Conservation (phyloP, 257 asterid species). For the Mentha longifolia region DNA sequence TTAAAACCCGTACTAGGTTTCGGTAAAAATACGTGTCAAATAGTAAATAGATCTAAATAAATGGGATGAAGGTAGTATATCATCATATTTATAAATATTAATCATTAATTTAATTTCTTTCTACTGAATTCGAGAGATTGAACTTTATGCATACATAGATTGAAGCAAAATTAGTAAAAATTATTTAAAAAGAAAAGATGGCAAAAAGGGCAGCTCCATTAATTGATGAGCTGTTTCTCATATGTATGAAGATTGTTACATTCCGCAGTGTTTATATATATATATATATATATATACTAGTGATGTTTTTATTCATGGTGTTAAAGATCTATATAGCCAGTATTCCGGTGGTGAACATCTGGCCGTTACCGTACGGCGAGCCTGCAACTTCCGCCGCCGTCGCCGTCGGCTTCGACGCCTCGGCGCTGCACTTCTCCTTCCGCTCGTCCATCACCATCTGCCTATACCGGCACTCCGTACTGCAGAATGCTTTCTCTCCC, state of each 20-base stretch:
- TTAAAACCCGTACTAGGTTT: no score
- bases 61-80: no score
- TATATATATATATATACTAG: slow-evolving; percentile 6
- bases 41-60: no score
- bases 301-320: slow-evolving; percentile 11
- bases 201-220: slow-evolving; percentile 35
- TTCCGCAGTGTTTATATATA: slow-evolving; percentile 16
- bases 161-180: slow-evolving; percentile 19
- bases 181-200: not conserved
- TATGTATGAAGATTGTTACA: slow-evolving; percentile 17
- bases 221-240: slow-evolving; percentile 35
- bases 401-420: slow-evolving; percentile 46
- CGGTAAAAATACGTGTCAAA: no score
- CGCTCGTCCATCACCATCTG: slow-evolving; percentile 71
- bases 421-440: slow-evolving; percentile 59
- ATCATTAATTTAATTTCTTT: no score
- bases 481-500: slow-evolving; percentile 88
- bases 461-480: slow-evolving; percentile 71
- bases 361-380: slow-evolving; percentile 52
- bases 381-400: slow-evolving; percentile 44
- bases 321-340: slow-evolving; percentile 48
- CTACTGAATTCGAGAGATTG: no score
- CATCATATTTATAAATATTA: no score
- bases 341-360: slow-evolving; percentile 64
- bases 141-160: not conserved